Conservation (phyloP, 345 rosid species). For the Pistacia integerrima region DNA sequence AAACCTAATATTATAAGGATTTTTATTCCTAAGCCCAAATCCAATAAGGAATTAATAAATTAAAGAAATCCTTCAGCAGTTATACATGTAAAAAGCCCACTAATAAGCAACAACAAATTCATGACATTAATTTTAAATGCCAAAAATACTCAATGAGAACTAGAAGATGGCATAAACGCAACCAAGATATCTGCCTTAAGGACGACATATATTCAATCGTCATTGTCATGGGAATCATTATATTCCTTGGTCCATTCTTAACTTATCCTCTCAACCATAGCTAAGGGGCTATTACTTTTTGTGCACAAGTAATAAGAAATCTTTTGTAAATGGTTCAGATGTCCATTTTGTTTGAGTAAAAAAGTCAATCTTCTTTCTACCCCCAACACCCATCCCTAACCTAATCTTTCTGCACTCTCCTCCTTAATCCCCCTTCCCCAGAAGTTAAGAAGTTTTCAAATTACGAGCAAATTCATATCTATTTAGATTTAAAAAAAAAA, state of each 20-base stretch:
- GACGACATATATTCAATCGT: neutral
- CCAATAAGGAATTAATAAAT: no score
- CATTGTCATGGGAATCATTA: neutral
- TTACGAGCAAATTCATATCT: no score
- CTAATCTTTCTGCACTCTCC: no score
- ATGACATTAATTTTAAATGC: neutral
- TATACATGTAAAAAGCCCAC: neutral
- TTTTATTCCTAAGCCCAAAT: no score
- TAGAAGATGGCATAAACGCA: neutral
- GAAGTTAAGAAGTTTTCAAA: no score
- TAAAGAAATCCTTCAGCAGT: no score
- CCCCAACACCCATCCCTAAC: neutral
- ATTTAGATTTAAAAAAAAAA: no score
- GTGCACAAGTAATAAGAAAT: neutral
- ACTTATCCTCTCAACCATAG: neutral
- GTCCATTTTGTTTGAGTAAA: neutral
- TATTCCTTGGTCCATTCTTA: neutral
- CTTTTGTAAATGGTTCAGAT: no score
- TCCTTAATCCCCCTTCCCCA: no score
- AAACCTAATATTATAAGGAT: no score
- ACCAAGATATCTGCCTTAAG: neutral
- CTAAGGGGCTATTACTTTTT: neutral
- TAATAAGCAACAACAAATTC: conserved; percentile 11
- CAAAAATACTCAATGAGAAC: conserved; percentile 5
- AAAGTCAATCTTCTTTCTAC: neutral